phyloP scores from a whole-genome alignment of 495 filamentous ascomycete species.

The Daldinia caldariorum region DNA sequence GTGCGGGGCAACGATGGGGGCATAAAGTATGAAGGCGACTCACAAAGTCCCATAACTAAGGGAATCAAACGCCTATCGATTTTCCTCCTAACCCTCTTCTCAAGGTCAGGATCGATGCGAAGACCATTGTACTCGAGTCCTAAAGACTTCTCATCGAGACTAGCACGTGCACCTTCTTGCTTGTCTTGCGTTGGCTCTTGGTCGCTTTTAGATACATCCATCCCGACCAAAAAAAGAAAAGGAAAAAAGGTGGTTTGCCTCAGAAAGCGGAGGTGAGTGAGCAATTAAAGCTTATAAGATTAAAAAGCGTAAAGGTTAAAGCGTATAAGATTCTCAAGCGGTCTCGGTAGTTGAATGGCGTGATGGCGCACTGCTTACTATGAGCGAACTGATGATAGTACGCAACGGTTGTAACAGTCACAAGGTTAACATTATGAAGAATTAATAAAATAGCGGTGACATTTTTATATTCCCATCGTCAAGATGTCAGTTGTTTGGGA shows the following conservation, averaged over 20 bases:
- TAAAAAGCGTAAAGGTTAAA: too few species aligned
- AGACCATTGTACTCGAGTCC: slow-evolving; percentile 12
- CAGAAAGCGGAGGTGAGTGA: not conserved
- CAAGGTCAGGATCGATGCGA: slow-evolving; percentile 62
- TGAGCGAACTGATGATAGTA: not conserved
- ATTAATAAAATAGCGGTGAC: not conserved
- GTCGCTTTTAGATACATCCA: slow-evolving; percentile 28
- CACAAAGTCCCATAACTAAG: slow-evolving; percentile 37
- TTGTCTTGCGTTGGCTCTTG: slow-evolving; percentile 26
- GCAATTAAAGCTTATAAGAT: not conserved
- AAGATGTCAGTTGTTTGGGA: not conserved
- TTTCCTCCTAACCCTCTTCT: slow-evolving; percentile 67
- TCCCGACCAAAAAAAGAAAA: slow-evolving; percentile 3
- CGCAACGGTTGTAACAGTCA: not conserved
- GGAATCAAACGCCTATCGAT: slow-evolving; percentile 58
- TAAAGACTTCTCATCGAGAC: slow-evolving; percentile 18
- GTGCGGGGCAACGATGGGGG: not conserved
- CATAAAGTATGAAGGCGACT: not conserved
- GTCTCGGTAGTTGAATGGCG: not conserved
- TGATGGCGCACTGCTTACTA: not conserved
- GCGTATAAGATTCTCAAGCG: not conserved
- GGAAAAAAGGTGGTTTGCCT: not conserved
- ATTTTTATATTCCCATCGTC: not conserved
- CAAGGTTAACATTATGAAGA: not conserved
- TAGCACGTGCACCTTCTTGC: slow-evolving; percentile 8